Evolutionary conservation across 257 asterid genomes (phyloP).

Genomic region (Mentha longifolia): DNA sequence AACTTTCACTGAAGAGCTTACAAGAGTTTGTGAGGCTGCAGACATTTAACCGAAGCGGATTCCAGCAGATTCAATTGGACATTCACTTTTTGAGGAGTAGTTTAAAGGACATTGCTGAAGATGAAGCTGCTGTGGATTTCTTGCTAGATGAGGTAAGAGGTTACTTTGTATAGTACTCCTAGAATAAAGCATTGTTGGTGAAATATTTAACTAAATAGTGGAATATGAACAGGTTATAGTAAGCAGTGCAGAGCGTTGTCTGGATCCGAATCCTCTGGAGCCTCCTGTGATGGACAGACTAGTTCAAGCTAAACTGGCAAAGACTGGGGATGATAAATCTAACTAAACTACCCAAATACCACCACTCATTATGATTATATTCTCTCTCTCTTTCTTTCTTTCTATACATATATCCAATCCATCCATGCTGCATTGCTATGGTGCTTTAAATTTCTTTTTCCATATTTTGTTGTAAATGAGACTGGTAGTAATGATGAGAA

Average conservation of each 20-base stretch:
- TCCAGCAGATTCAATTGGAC: constrained; percentile 96
- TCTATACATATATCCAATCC: no score
- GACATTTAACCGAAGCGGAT: constrained; percentile 90
- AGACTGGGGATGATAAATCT: constrained; percentile 38
- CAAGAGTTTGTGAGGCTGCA: constrained; percentile 95
- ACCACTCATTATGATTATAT: background rate
- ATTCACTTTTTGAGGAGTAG: constrained; percentile 77
- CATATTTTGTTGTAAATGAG: no score
- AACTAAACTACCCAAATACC: constrained; percentile 7
- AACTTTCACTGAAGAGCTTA: constrained; percentile 85
- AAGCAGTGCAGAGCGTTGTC: constrained; percentile 86
- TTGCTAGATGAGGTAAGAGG: constrained; percentile 87
- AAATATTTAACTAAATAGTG: no score
- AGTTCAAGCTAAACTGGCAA: constrained; percentile 78
- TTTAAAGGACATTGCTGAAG: constrained; percentile 76
- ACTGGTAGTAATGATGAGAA: no score
- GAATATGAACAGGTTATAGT: constrained; percentile 71
- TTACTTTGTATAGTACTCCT: background rate
- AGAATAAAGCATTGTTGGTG: no score
- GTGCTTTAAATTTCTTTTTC: no score
- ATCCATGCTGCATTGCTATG: no score
- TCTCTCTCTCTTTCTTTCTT: no score
- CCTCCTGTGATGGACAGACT: constrained; percentile 85
- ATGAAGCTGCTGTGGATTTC: constrained; percentile 93
- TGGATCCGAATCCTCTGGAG: constrained; percentile 79